Conservation (phyloP, 768 basidiomycete species). For the Phlebiopsis gigantea region DNA sequence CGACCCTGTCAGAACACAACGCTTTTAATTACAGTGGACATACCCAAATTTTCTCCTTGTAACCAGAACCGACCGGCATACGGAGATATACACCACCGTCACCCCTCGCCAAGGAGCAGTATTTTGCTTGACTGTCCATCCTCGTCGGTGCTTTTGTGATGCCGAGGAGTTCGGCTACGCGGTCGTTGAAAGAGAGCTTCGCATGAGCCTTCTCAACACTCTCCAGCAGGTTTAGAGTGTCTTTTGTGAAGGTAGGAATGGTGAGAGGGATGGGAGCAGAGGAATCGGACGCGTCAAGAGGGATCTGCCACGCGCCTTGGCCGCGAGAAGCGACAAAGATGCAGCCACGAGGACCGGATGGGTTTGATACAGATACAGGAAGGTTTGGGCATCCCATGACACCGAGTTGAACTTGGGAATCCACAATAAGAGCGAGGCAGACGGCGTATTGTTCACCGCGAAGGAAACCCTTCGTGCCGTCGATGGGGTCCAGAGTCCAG, state of each 20-base stretch:
- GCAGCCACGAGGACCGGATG: conserved; percentile 64
- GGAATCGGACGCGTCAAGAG: conserved; percentile 44
- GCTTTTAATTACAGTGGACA: conserved; percentile 14
- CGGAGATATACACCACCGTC: conserved; percentile 81
- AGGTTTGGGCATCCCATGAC: conserved; percentile 94
- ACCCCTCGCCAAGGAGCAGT: conserved; percentile 78
- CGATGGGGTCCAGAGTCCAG: conserved; percentile 88
- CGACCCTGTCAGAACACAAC: not conserved
- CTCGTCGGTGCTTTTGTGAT: conserved; percentile 63
- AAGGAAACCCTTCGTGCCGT: conserved; percentile 92
- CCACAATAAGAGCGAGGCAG: conserved; percentile 79
- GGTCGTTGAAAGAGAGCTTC: conserved; percentile 79
- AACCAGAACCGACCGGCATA: conserved; percentile 73
- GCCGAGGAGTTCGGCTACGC: conserved; percentile 60
- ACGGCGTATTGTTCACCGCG: conserved; percentile 92
- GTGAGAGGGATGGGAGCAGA: conserved; percentile 41
- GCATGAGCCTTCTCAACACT: conserved; percentile 91
- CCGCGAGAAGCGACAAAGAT: conserved; percentile 86
- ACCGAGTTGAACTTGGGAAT: conserved; percentile 74
- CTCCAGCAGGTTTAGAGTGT: conserved; percentile 71
- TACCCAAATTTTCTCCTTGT: conserved; percentile 96
- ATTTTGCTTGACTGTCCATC: conserved; percentile 98
- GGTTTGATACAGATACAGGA: conserved; percentile 45
- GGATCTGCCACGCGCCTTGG: conserved; percentile 74
- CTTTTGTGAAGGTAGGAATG: conserved; percentile 46